Percentiles rank a stretch among this genome's conserved stretches.
Conservation (phyloP, 2,329 filamentous ascomycete species). For the Sporothrix humicola region DNA sequence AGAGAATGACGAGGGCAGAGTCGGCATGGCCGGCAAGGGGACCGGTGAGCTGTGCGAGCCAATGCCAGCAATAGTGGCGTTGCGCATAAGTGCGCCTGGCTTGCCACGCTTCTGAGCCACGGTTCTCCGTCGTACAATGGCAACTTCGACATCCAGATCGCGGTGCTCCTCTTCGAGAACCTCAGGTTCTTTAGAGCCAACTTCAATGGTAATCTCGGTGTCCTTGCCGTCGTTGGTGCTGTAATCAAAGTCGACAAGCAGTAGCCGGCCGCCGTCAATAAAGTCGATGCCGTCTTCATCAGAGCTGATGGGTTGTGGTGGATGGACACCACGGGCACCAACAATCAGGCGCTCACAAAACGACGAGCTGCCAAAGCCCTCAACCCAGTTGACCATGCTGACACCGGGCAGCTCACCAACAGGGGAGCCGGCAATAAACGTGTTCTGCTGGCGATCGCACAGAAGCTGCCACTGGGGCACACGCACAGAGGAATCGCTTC, state of each 20-base stretch:
- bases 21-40: slow-evolving; percentile 5
- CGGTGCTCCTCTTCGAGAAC: slow-evolving; percentile 73
- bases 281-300: slow-evolving; percentile 77
- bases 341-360: slow-evolving; percentile 67
- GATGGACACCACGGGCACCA: slow-evolving; percentile 71
- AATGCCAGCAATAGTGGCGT: slow-evolving; percentile 52
- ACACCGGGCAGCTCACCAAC: slow-evolving; percentile 69
- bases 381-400: slow-evolving; percentile 74
- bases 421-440: slow-evolving; percentile 70
- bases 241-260: slow-evolving; percentile 76
- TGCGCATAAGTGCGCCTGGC: slow-evolving; percentile 55
- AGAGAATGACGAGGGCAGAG: background rate
- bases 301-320: slow-evolving; percentile 57
- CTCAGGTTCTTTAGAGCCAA: slow-evolving; percentile 73
- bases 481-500: slow-evolving; percentile 44
- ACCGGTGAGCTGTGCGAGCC: background rate
- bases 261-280: slow-evolving; percentile 77
- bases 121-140: slow-evolving; percentile 76
- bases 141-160: slow-evolving; percentile 78
- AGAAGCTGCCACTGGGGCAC: slow-evolving; percentile 72
- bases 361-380: slow-evolving; percentile 55
- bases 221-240: slow-evolving; percentile 59
- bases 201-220: slow-evolving; percentile 70
- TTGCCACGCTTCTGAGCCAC: slow-evolving; percentile 65
- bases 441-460: slow-evolving; percentile 71